phyloP scores from a whole-genome alignment of 345 rosid genomes.

The Mallotus nudiflorus region DNA sequence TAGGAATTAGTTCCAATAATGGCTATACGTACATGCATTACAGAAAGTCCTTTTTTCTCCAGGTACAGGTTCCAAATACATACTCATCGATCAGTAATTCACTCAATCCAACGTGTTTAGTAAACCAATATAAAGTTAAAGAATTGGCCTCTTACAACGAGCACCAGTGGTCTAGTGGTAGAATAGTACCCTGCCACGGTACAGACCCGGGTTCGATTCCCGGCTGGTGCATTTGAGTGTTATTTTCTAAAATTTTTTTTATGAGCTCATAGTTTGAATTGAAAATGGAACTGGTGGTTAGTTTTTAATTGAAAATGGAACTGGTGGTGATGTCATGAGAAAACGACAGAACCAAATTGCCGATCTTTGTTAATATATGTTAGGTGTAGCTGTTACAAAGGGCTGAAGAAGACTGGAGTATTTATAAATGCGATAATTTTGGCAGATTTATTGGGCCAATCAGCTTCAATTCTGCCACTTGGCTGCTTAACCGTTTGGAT shows the following conservation, averaged over 20 bases:
- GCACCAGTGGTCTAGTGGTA: conserved; percentile 57
- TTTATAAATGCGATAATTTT: background rate
- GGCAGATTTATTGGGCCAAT: background rate
- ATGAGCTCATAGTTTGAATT: too few relatives aligned
- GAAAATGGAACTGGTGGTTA: too few relatives aligned
- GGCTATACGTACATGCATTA: too few relatives aligned
- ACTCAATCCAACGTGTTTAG: too few relatives aligned
- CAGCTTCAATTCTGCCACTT: background rate
- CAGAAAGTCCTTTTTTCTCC: too few relatives aligned
- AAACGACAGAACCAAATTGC: background rate
- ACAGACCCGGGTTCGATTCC: conserved; percentile 32
- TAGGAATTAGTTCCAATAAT: too few relatives aligned
- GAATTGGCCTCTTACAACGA: background rate
- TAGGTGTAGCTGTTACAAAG: background rate
- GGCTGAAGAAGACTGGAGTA: background rate
- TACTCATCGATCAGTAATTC: too few relatives aligned
- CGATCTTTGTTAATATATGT: background rate
- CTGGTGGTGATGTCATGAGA: background rate
- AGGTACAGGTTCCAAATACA: too few relatives aligned
- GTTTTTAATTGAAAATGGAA: too few relatives aligned
- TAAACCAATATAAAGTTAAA: too few relatives aligned
- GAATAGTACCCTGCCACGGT: conserved; percentile 40
- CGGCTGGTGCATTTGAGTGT: conserved; percentile 7
- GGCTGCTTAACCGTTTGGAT: background rate
- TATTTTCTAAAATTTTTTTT: too few relatives aligned